phyloP scores from a whole-genome alignment of 208 protist genomes.

The Leptomonas pyrrhocoris region DNA sequence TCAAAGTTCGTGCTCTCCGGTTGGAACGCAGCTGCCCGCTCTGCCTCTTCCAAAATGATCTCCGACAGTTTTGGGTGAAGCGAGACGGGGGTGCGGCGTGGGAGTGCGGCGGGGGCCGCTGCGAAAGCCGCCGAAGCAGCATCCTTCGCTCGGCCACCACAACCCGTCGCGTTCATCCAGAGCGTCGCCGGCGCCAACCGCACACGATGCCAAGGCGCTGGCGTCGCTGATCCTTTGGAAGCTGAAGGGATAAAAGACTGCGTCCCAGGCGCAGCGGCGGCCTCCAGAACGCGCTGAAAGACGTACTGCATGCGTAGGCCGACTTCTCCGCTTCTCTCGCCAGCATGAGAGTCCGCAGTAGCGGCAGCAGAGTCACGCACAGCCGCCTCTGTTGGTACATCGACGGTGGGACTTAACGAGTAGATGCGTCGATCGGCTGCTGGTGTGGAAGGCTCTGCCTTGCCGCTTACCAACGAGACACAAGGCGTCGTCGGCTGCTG shows the following conservation, averaged over 20 bases:
- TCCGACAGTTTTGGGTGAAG: conserved; percentile 22
- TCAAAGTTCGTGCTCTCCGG: background rate
- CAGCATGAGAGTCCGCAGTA: background rate
- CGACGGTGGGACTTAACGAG: too few species aligned
- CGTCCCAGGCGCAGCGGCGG: conserved; percentile 17
- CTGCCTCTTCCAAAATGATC: conserved; percentile 19
- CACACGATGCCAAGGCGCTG: conserved; percentile 13
- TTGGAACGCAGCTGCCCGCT: background rate
- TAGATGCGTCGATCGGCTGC: too few species aligned
- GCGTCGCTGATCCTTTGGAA: background rate
- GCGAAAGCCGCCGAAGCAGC: background rate
- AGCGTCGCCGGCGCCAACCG: conserved; percentile 10
- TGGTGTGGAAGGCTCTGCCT: background rate
- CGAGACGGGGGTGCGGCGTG: conserved; percentile 31
- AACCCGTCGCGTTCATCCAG: background rate
- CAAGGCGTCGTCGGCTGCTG: background rate
- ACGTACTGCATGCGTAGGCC: conserved; percentile 27
- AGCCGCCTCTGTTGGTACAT: too few species aligned
- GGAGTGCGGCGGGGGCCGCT: background rate
- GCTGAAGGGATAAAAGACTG: background rate
- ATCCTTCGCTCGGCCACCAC: background rate
- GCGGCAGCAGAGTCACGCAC: background rate
- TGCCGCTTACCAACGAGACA: background rate
- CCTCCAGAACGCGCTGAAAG: conserved; percentile 23
- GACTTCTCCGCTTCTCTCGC: background rate